Evolutionary conservation across 2,329 filamentous ascomycete genomes (phyloP).

Genomic region (Neodidymelliopsis sp.): DNA sequence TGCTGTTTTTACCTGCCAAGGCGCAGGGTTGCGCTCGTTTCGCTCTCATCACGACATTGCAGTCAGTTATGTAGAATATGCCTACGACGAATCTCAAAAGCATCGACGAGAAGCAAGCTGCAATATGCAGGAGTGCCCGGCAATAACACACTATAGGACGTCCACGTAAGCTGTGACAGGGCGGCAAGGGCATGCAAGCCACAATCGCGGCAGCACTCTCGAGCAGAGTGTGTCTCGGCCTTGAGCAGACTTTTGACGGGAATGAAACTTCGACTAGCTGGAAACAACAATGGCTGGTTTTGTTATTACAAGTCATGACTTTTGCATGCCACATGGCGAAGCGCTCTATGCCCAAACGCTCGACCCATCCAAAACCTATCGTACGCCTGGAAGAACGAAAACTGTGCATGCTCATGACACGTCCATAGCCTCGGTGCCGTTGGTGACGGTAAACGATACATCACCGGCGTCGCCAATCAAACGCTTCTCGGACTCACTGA

Average conservation of each 20-base stretch:
- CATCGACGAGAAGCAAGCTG: no score
- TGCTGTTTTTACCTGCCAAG: background rate
- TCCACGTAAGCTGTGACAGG: slow-evolving; percentile 4
- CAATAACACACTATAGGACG: background rate
- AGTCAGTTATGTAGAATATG: no score
- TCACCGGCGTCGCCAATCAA: slow-evolving; percentile 87
- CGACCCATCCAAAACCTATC: slow-evolving; percentile 26
- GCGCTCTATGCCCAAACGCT: slow-evolving; percentile 32
- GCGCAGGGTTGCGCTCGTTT: background rate
- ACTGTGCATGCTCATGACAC: slow-evolving; percentile 56
- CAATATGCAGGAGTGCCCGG: no score
- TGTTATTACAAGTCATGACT: slow-evolving; percentile 17
- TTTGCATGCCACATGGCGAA: slow-evolving; percentile 10
- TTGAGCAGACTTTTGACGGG: background rate
- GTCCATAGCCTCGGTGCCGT: slow-evolving; percentile 73
- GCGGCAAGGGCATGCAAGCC: slow-evolving; percentile 6
- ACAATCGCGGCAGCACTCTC: background rate
- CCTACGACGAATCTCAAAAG: no score
- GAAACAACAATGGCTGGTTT: background rate
- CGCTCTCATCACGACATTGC: no score
- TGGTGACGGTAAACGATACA: slow-evolving; percentile 70
- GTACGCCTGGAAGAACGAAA: slow-evolving; percentile 28
- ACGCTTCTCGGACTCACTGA: slow-evolving; percentile 87
- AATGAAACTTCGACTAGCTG: background rate
- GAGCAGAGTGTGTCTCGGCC: background rate